Base-by-base conservation (phyloP, 192 early-diverging fungal species). In the Bifiguratus adelaidae region DNA sequence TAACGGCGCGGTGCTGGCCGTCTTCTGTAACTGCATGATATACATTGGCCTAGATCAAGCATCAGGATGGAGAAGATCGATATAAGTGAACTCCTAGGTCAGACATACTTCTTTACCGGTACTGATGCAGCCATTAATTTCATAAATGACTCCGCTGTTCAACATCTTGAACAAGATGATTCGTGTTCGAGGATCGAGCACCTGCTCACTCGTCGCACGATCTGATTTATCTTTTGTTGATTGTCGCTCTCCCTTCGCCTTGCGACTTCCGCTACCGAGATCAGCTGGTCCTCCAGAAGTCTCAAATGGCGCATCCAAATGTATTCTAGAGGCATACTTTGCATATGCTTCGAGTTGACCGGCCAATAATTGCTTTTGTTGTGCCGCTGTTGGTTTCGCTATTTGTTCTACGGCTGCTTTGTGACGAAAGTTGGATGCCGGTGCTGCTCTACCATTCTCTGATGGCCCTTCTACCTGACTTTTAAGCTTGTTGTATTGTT, bases 141-240 rank as follows among this genome's bases (percentile, higher is more conserved):
- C 89, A 55, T 88, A 82, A 46, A 98, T 86, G 3, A 91, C 61
- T 41, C 86, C 84, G 33, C 80, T 68, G 67, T 95, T 95, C 46
- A 98, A 64, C 65, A 98, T 69, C 60, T 96, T 96, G 70, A 96
- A 93, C 18, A 98, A 67, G 47, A 98, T 95, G 23, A 95, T 95
- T 41, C 92, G 86, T 5, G 95, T 98, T 16, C 93, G 86, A n/a
- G 91, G 90, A 62, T 98, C 95, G 12, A 98, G 69, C 3, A 98
- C 95, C 58, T 96, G 93, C 61, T 98, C 95, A 2, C 88, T 84
- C 0, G 95, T 98, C 0, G 95, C 95, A 11, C 95, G 77, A 50
- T 96, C 92, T 0, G 92, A 72, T 60, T 95, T 96, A 67, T 98
- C 95, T 44, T 76, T 88, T 42, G 76, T 61, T 28, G 16, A 21